Evolutionary conservation across 2,329 filamentous ascomycete genomes (phyloP).

Genomic region (Tolypocladium nubicola): DNA sequence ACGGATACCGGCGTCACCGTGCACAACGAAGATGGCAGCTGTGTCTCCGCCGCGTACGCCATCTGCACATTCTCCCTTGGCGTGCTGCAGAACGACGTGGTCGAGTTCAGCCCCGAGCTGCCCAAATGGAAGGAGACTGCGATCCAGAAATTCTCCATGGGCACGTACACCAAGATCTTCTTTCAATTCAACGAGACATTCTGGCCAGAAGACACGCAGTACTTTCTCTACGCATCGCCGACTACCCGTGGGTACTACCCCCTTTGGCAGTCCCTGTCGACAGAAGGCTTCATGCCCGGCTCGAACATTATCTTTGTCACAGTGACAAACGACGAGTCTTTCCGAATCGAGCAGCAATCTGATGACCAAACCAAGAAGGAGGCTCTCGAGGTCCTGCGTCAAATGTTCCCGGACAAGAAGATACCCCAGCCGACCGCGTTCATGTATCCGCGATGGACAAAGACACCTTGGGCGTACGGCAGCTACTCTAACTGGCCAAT

Average conservation of each 20-base stretch:
- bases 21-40: constrained; percentile 40
- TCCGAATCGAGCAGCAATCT: constrained; percentile 46
- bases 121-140: constrained; percentile 54
- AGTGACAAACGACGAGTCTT: constrained; percentile 44
- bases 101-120: constrained; percentile 46
- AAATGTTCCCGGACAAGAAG: constrained; percentile 48
- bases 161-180: constrained; percentile 65
- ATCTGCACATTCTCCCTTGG: constrained; percentile 59
- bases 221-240: constrained; percentile 33
- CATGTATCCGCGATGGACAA: constrained; percentile 39
- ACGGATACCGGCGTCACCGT: constrained; percentile 40
- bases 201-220: constrained; percentile 39
- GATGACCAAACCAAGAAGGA: constrained; percentile 47
- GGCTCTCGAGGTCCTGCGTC: constrained; percentile 43
- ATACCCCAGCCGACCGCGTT: constrained; percentile 52
- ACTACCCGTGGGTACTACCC: constrained; percentile 35
- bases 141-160: constrained; percentile 57
- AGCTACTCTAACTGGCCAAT: constrained; percentile 60
- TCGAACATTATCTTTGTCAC: constrained; percentile 59
- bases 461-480: constrained; percentile 36
- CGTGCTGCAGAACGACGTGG: constrained; percentile 51
- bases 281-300: constrained; percentile 44
- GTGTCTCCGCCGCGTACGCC: constrained; percentile 49
- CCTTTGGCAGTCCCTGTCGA: constrained; percentile 52
- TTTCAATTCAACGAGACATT: constrained; percentile 58